phyloP scores from a whole-genome alignment of 1,284 basidiomycete species.

The Farysia itapuensis region DNA sequence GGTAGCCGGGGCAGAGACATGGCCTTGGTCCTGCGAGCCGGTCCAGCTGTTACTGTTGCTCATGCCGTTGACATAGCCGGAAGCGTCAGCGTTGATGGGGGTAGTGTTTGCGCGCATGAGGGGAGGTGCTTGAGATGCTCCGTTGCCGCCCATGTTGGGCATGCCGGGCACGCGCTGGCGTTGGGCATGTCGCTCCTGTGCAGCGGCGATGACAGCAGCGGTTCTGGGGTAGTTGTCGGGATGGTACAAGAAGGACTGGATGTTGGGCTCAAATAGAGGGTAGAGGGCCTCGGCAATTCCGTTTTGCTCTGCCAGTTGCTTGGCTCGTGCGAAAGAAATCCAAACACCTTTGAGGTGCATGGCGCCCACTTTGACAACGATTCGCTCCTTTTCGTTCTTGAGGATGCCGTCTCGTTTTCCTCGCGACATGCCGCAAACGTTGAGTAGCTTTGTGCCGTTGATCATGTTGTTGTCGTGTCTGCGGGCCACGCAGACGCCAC shows the following conservation, averaged over 20 bases:
- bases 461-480: constrained; percentile 60
- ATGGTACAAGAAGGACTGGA: constrained; percentile 59
- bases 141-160: constrained; percentile 32
- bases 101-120: constrained; percentile 49
- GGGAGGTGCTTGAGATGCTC: constrained; percentile 32
- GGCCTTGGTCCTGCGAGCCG: constrained; percentile 33
- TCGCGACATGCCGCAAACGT: constrained; percentile 59
- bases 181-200: constrained; percentile 55
- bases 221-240: constrained; percentile 59
- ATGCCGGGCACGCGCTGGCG: constrained; percentile 41
- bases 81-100: constrained; percentile 32
- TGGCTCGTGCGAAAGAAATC: constrained; percentile 58
- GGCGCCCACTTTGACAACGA: constrained; percentile 59
- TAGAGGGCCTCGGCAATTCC: constrained; percentile 56
- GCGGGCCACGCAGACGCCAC: constrained; percentile 58
- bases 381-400: constrained; percentile 60
- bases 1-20: constrained; percentile 36
- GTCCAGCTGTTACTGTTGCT: constrained; percentile 39
- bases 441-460: constrained; percentile 59
- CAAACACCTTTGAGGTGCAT: constrained; percentile 61
- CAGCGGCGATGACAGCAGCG: constrained; percentile 58
- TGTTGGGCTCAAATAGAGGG: constrained; percentile 59
- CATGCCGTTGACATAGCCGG: constrained; percentile 26
- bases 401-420: constrained; percentile 59
- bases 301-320: constrained; percentile 58